These are phyloP conservation scores for Sclerotinia glacialis DNA, from an alignment of 2,329 filamentous ascomycete genomes.

Conservation along the genomic window DNA sequence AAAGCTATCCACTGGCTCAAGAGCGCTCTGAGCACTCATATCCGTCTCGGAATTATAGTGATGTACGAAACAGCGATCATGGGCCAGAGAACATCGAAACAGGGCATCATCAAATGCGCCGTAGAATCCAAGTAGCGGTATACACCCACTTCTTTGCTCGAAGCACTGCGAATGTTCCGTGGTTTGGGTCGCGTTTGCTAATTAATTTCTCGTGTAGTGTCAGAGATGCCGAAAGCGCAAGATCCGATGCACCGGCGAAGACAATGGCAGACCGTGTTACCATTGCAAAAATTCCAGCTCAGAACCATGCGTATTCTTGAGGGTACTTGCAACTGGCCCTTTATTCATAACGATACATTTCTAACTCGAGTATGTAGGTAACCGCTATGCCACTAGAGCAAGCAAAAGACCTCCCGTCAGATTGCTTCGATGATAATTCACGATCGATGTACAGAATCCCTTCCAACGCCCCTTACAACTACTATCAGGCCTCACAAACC, in stretches of 20 bases:
- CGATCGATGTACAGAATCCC: slow-evolving; percentile 3
- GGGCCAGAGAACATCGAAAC: slow-evolving; percentile 30
- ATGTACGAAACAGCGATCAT: slow-evolving; percentile 29
- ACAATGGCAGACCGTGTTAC: slow-evolving; percentile 70
- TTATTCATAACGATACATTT: slow-evolving; percentile 8
- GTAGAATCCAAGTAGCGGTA: slow-evolving; percentile 54
- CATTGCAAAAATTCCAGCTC: slow-evolving; percentile 77
- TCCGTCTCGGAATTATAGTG: slow-evolving; percentile 29
- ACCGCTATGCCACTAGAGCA: slow-evolving; percentile 22
- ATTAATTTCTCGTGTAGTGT: slow-evolving; percentile 57
- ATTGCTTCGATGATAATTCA: slow-evolving; percentile 12
- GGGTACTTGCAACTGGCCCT: slow-evolving; percentile 52
- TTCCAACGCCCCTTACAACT: background rate
- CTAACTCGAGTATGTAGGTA: slow-evolving; percentile 32
- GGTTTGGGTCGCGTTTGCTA: background rate
- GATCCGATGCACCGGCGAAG: slow-evolving; percentile 90
- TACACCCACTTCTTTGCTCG: slow-evolving; percentile 29
- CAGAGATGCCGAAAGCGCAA: slow-evolving; percentile 87
- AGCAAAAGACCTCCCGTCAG: slow-evolving; percentile 5
- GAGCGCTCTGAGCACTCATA: slow-evolving; percentile 28
- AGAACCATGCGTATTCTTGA: slow-evolving; percentile 72
- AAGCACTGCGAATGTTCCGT: background rate
- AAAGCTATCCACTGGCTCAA: slow-evolving; percentile 34
- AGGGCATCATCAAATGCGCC: slow-evolving; percentile 32
- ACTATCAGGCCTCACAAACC: slow-evolving; percentile 8